Evolutionary conservation across 495 filamentous ascomycete genomes (phyloP).

Genomic region (Neurospora tetraspora): DNA sequence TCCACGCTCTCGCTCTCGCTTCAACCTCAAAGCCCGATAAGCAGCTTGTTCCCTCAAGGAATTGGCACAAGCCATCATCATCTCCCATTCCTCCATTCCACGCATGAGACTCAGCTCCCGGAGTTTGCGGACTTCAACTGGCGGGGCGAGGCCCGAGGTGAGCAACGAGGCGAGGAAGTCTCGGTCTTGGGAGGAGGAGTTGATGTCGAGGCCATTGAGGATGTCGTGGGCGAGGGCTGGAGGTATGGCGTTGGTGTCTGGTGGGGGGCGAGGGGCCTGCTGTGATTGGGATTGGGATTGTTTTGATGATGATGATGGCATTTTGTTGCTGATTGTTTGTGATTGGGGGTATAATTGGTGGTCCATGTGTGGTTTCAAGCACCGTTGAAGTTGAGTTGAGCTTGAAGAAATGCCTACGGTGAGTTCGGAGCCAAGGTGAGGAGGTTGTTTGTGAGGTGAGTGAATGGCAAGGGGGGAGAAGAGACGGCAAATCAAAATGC

Average conservation of each 20-base stretch:
- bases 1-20: background rate
- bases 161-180: constrained; percentile 17
- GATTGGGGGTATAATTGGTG: background rate
- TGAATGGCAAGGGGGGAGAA: background rate
- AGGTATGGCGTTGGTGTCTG: background rate
- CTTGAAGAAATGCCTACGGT: background rate
- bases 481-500: background rate
- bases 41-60: constrained; percentile 9
- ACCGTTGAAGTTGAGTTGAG: background rate
- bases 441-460: background rate
- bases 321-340: background rate
- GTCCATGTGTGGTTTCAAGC: background rate
- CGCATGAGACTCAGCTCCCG: constrained; percentile 15
- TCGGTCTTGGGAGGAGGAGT: constrained; percentile 13
- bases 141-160: constrained; percentile 9
- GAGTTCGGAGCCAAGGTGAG: background rate
- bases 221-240: background rate
- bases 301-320: background rate
- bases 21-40: background rate
- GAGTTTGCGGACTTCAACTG: constrained; percentile 18
- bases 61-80: constrained; percentile 21
- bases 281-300: background rate
- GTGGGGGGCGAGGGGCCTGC: background rate
- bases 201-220: constrained; percentile 22
- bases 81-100: constrained; percentile 24